Conservation (phyloP, 2,329 filamentous ascomycete genomes). For the Aspergillus sp. region DNA sequence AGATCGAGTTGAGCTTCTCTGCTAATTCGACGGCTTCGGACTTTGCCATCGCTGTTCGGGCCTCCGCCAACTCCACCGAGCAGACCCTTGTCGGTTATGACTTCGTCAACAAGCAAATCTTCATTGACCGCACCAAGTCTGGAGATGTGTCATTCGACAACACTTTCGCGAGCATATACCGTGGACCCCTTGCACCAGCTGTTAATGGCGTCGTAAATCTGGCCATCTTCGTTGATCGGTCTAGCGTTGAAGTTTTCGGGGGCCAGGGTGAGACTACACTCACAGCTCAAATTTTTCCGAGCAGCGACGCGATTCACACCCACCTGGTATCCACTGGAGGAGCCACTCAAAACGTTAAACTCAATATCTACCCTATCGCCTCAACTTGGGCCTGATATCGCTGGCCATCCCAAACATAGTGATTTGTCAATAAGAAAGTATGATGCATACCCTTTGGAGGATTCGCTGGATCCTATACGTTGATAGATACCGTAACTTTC, state of each 20-base stretch:
- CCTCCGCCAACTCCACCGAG: constrained; percentile 17
- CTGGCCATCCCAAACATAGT: too few relatives aligned
- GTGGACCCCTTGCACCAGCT: constrained; percentile 14
- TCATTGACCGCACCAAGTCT: constrained; percentile 23
- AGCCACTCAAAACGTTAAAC: too few relatives aligned
- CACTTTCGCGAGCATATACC: constrained; percentile 21
- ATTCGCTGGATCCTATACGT: too few relatives aligned
- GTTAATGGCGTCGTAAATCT: constrained; percentile 17
- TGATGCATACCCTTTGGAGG: too few relatives aligned
- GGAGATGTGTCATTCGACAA: constrained; percentile 21
- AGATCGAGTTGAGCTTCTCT: constrained; percentile 20
- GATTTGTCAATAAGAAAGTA: too few relatives aligned
- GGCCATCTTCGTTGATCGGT: constrained; percentile 28
- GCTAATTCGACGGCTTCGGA: constrained; percentile 4
- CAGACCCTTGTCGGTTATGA: constrained; percentile 28
- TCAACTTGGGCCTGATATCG: too few relatives aligned
- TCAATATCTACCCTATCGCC: too few relatives aligned
- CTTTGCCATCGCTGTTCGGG: constrained; percentile 19
- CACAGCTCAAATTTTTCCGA: constrained; percentile 28
- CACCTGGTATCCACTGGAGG: constrained; percentile 17
- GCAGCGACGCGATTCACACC: constrained; percentile 13
- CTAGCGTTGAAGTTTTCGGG: constrained; percentile 28
- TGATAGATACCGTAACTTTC: too few relatives aligned
- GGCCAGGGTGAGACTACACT: constrained; percentile 24
- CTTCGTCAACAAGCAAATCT: constrained; percentile 20